Base-by-base conservation (phyloP, 176 grass and related monocot genomes). In the Oryza nivara region DNA sequence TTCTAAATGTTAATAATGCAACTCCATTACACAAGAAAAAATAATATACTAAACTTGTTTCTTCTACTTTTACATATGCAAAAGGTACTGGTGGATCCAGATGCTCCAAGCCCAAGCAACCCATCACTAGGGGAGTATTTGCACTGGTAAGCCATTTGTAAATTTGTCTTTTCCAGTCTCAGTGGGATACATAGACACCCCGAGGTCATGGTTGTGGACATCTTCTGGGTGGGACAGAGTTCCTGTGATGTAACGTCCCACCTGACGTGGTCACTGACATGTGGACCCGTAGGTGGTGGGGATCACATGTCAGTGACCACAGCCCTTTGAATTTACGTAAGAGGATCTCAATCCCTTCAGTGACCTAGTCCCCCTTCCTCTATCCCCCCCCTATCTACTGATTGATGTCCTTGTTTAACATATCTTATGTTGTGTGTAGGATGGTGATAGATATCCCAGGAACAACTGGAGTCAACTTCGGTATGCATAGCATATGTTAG, bases 71-170 rank as follows among this genome's bases (percentile, higher is more conserved):
- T 83, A 63, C 30, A 77, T 73, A 38, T 11, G 36, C 20, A 82
- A 60, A 76, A 94, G 90, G 72, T 92, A 68, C 45, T 94, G 78
- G 85, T 92, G 25, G 92, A 95, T 87, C 92, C 92, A 70, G 90
- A 95, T 76, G 82, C 88, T 23, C 92, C 92, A 43, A 95, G 87
- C 66, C 92, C 92, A 80, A 95, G 90, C 44, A 86, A 92, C 16
- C 90, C 90, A 54, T 86, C 68, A 79, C 70, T 92, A 41, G 90
- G 88, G 22, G 92, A 95, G 35, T 95, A 92, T 60, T 76, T 95
- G 38, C 88, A 95, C 64, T 92, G 88, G 90, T 95, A 82, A 89
- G 54, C 28, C 11, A 35, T 60, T 56, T 52, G 19, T 66, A 48
- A 38, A 22, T 76, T 76, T 74, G 26, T 70, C 20, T 35, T 65